Conservation (phyloP, 768 basidiomycete genomes). For the Boletus patriciae region DNA sequence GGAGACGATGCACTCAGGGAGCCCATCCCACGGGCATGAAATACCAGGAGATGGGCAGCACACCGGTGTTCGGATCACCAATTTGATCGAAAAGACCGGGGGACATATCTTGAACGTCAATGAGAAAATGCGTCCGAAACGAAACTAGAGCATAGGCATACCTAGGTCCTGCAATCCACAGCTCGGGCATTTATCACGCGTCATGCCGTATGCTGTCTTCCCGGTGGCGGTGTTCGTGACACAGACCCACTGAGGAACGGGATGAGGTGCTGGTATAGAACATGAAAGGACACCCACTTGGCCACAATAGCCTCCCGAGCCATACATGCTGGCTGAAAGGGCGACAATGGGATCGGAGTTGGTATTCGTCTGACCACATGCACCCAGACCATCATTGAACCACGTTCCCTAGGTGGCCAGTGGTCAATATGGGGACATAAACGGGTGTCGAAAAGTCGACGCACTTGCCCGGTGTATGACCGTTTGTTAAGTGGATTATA, state of each 20-base stretch:
- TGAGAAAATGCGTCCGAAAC: too few relatives aligned
- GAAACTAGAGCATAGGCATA: too few relatives aligned
- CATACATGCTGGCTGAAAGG: conserved; percentile 47
- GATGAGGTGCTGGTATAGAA: conserved; percentile 1
- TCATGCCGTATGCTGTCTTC: too few relatives aligned
- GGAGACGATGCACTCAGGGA: too few relatives aligned
- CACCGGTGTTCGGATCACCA: too few relatives aligned
- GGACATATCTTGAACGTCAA: too few relatives aligned
- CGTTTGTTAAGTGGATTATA: conserved; percentile 48
- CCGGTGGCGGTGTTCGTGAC: conserved; percentile 57
- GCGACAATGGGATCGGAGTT: conserved; percentile 50
- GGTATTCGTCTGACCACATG: conserved; percentile 56
- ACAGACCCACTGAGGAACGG: conserved; percentile 46
- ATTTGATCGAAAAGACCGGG: too few relatives aligned
- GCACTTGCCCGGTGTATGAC: conserved; percentile 54
- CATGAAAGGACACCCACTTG: conserved; percentile 43
- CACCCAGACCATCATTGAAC: conserved; percentile 57
- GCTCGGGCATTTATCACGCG: too few relatives aligned
- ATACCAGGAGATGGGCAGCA: too few relatives aligned
- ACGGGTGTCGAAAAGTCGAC: conserved; percentile 19
- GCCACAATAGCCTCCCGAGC: conserved; percentile 52
- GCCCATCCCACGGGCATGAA: too few relatives aligned
- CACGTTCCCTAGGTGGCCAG: conserved; percentile 26
- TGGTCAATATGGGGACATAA: background rate
- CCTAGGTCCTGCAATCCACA: too few relatives aligned